A percentile compares a stretch with the other conserved stretches of the same genome.
phyloP scores from a whole-genome alignment of 83 land plant species.

The Diphasiastrum complanatum region DNA sequence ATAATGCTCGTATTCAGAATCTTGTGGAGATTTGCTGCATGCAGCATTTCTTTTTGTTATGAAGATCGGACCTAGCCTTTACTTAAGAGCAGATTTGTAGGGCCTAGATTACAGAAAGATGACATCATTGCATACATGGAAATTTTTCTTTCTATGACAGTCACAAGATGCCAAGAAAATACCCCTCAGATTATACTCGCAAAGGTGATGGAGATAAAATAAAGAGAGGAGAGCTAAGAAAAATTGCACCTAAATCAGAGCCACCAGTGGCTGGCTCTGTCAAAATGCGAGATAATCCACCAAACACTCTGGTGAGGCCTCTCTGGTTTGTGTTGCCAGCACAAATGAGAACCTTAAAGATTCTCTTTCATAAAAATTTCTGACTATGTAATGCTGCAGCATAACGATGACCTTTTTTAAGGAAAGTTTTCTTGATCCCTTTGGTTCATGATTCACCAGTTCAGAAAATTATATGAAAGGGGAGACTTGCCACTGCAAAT shows the following conservation, averaged over 20 bases:
- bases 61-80: no score
- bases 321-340: background rate
- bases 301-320: slow-evolving; percentile 28
- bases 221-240: slow-evolving; percentile 25
- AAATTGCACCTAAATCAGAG: slow-evolving; percentile 22
- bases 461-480: slow-evolving; percentile 38
- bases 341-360: background rate
- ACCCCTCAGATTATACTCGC: slow-evolving; percentile 29
- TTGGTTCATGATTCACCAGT: slow-evolving; percentile 15
- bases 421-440: background rate
- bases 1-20: no score
- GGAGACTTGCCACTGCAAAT: slow-evolving; percentile 33
- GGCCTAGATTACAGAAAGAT: no score
- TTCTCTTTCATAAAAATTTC: background rate
- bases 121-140: background rate
- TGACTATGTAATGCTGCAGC: background rate
- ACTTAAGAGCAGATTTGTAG: no score
- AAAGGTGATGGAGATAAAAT: slow-evolving; percentile 44
- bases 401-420: slow-evolving; percentile 1
- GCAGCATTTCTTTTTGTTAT: no score
- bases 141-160: slow-evolving; percentile 17
- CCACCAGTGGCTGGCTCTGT: slow-evolving; percentile 30
- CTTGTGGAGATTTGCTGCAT: no score
- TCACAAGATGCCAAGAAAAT: slow-evolving; percentile 25
- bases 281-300: slow-evolving; percentile 38